Base-by-base conservation (phyloP, 2,329 filamentous ascomycete species). In the Aquanectria penicillioides region DNA sequence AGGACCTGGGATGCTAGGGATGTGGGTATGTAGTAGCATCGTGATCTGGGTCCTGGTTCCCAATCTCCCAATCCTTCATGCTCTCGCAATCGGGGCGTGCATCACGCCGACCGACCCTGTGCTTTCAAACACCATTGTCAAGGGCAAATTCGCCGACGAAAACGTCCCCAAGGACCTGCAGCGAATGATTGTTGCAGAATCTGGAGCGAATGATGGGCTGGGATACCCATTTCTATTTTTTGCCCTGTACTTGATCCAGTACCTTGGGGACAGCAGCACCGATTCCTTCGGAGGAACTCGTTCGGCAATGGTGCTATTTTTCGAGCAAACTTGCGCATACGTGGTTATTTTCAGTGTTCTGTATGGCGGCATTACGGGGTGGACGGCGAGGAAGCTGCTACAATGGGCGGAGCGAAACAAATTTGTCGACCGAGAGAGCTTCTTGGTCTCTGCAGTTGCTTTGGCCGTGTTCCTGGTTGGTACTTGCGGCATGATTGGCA, bases 41-140 rank as follows among this genome's bases (percentile, higher is more conserved):
- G 74, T 97, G 3, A 80, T 97, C 37, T 97, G 89, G 87, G 89
- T 75, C 0, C 75, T 97, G 60, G 86, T 94, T n/a, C n/a, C 2
- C 91, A 91, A 0, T 78, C 87, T 43, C 79, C 94, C 12, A 81
- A 81, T 95, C 63, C 80, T 97, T 2, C 90, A 95, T 65, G 91
- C 94, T 0, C 81, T 97, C 9, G 90, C 89, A 11, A 81, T 97
- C 12, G 93, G 88, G 1, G 91, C 93, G 1, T 97, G 93, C 70
- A 88, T 97, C 13, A 95, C 94, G 3, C 94, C 93, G 0, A 97
- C 94, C 0, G 94, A 97, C 69, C 94, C 94, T 0, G 88, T 97
- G 1, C 76, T 97, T 29, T 94, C 91, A 12, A 94, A 94, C 63
- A 91, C 91, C 3, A 96, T 97, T 55, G 92, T 97, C 40, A 97